Conservation (phyloP, 2,329 filamentous ascomycete genomes). For the Penicillium sp. region DNA sequence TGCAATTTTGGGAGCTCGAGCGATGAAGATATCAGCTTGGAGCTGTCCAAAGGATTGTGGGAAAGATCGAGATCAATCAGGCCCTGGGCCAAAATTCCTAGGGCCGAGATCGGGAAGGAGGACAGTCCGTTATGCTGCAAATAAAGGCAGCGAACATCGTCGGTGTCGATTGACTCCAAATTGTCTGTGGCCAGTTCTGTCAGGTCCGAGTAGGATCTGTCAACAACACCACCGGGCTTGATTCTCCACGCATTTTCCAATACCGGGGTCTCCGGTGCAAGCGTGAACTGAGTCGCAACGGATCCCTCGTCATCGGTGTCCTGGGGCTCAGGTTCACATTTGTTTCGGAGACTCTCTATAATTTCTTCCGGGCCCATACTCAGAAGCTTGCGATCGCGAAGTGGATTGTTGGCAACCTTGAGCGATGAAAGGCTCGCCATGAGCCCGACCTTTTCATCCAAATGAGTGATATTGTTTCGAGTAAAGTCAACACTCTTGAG, state of each 20-base stretch:
- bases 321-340: slow-evolving; percentile 52
- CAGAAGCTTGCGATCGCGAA: slow-evolving; percentile 81
- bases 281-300: slow-evolving; percentile 40
- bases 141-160: slow-evolving; percentile 55
- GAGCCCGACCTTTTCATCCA: slow-evolving; percentile 70
- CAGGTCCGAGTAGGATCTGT: slow-evolving; percentile 64
- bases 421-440: slow-evolving; percentile 76
- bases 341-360: slow-evolving; percentile 65
- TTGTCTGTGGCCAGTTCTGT: slow-evolving; percentile 50
- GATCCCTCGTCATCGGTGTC: slow-evolving; percentile 40
- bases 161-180: slow-evolving; percentile 42
- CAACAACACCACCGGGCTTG: slow-evolving; percentile 51
- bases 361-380: slow-evolving; percentile 75
- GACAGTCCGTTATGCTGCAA: slow-evolving; percentile 74
- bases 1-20: slow-evolving; percentile 69
- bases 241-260: slow-evolving; percentile 34
- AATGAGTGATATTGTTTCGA: slow-evolving; percentile 70
- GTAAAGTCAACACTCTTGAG: slow-evolving; percentile 77
- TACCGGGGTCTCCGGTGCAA: slow-evolving; percentile 43
- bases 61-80: slow-evolving; percentile 69
- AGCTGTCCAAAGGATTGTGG: slow-evolving; percentile 65
- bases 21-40: slow-evolving; percentile 60
- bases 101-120: slow-evolving; percentile 60
- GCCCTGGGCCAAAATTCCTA: slow-evolving; percentile 66
- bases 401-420: slow-evolving; percentile 79